phyloP scores from a whole-genome alignment of 2,329 filamentous ascomycete species.

The Colletotrichum somersetense region DNA sequence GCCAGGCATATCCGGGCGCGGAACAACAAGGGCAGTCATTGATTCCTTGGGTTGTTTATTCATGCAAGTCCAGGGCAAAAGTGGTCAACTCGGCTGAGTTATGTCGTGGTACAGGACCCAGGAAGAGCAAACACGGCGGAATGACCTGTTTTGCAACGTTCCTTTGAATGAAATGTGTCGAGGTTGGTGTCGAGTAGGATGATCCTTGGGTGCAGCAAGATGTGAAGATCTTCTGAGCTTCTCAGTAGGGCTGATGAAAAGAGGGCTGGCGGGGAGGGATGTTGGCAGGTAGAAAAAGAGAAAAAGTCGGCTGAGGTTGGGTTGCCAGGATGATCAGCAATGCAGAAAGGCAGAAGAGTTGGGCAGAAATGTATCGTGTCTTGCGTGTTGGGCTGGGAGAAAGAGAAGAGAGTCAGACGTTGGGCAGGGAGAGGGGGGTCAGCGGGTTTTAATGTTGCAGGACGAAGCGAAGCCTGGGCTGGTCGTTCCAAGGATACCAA shows the following conservation, averaged over 20 bases:
- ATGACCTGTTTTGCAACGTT: slow-evolving; percentile 31
- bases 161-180: slow-evolving; percentile 34
- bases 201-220: slow-evolving; percentile 42
- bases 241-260: slow-evolving; percentile 30
- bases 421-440: slow-evolving; percentile 54
- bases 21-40: slow-evolving; percentile 64
- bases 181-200: slow-evolving; percentile 36
- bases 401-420: slow-evolving; percentile 50
- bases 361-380: slow-evolving; percentile 43
- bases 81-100: slow-evolving; percentile 40
- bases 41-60: slow-evolving; percentile 54
- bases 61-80: slow-evolving; percentile 42
- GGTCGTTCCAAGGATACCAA: slow-evolving; percentile 19
- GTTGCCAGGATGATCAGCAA: slow-evolving; percentile 41
- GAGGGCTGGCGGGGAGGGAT: slow-evolving; percentile 40
- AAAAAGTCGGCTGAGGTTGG: slow-evolving; percentile 34
- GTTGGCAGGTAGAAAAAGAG: slow-evolving; percentile 39
- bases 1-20: slow-evolving; percentile 66
- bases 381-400: slow-evolving; percentile 53
- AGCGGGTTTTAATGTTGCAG: slow-evolving; percentile 55
- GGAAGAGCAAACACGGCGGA: slow-evolving; percentile 26
- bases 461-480: slow-evolving; percentile 32
- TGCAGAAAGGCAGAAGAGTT: slow-evolving; percentile 44
- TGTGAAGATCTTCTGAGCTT: slow-evolving; percentile 41
- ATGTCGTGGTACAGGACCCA: slow-evolving; percentile 26